Evolutionary conservation across 345 rosid species (phyloP), one percentile per base, ranked within the genome.

Genomic region (Arabidopsis arenosa): DNA sequence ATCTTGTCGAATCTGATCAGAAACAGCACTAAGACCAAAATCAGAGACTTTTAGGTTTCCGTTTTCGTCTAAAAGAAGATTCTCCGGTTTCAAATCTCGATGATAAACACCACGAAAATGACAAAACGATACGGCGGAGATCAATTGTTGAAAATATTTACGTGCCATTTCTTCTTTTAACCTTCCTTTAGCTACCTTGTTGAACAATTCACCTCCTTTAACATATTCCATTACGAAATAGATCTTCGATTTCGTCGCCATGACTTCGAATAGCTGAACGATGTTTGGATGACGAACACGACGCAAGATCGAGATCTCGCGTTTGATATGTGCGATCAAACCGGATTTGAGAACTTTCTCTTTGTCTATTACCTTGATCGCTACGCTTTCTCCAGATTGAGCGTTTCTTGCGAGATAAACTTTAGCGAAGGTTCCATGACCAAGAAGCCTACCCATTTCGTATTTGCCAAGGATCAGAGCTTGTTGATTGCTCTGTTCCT

Each of bases 191-290:
- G 92, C 79, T 5, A 93, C 87, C 68, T 86, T 89, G 59, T 88
- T 83, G 79, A 88, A 93, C 9, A 93, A 83, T 63, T 93, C 97
- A n/a, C 97, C 97, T 51, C 97, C 96, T 39, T 81, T 79, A n/a
- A 91, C 98, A 39, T 83, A 86, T 40, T 93, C 98, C 98, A 93
- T 93, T 2, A 93, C 96, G 71, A 93, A 85, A 63, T 83, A 91
- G 78, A 93, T 93, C 81, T 89, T 91, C 52, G 97, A 72, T 67
- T 89, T 89, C 5, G 97, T 88, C 0, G 98, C 97, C 96, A 93
- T 86, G 63, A 93, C 97, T 72, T 93, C 98, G 75, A 85, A 85
- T 26, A 93, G 87, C 68, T 85, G 86, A 0, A 93, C 93, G 73
- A 93, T 79, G 85, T 91, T 86, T 1, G 97, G 98, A 77, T 93